Evolutionary conservation across 2,329 filamentous ascomycete genomes (phyloP), one percentile per base, ranked within the genome.

Genomic region (Penicillium sp.): DNA sequence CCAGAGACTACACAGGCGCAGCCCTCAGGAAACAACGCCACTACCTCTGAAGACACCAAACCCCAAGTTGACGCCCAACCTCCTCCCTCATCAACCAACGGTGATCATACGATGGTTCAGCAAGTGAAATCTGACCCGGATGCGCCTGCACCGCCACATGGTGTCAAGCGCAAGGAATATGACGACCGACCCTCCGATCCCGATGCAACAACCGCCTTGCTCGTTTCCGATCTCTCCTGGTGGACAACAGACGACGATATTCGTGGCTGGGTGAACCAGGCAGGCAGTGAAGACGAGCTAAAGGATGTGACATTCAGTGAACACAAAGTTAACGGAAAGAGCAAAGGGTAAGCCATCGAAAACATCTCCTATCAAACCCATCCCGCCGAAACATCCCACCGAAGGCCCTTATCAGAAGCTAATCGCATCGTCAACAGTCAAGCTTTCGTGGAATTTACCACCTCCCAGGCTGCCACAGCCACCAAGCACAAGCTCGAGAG

Each of bases 301-400:
- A 92, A 91, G 68, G 95, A 98, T 60, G 86, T 99, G 51, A 96
- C 93, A 0, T 99, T 98, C 74, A 97, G 92, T 69, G 95, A 99
- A 74, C 95, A 98, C 77, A 99, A 99, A 74, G 93, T 98, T 48
- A 99, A 99, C 66, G 95, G 95, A 66, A 99, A 99, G 79, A 96
- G 92, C 77, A 97, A 98, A 80, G 93, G 95, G 93, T 96, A 82
- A 62, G 87, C 33, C 25, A 29, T 51, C 31, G 2, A 23, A 2
- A 33, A 23, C 21, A 26, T 26, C 21, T 5, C 19, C 26, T 19
- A n/a, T 50, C 33, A 11, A 19, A 14, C 11, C 27, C 27, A 29
- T 29, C 27, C 2, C 27, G 27, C 27, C 9, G 3, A 29, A 14
- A 5, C 6, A 10, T 13, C 14, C 23, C 16, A 7, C 37, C 14